Evolutionary conservation across 2,329 filamentous ascomycete genomes (phyloP).

Genomic region (Akanthomyces lecanii): DNA sequence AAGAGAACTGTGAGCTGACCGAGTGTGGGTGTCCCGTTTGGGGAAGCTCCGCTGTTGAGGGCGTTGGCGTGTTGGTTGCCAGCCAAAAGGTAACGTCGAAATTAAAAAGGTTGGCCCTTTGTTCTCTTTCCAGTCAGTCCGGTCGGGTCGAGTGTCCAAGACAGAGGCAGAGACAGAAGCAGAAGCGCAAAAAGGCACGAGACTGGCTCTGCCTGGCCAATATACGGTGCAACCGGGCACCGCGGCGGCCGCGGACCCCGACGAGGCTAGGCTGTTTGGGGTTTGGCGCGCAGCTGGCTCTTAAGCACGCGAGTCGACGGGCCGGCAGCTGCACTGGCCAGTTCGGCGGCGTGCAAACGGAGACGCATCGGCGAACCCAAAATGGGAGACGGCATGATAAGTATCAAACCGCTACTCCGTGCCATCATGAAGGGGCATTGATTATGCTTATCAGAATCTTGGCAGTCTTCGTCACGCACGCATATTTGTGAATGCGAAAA

Average conservation of each 20-base stretch:
- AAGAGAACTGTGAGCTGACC: not conserved
- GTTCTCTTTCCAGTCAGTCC: not conserved
- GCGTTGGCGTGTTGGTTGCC: not conserved
- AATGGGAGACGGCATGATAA: not conserved
- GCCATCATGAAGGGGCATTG: too few species aligned
- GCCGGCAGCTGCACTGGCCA: not conserved
- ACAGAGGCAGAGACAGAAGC: not conserved
- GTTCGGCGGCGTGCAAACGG: not conserved
- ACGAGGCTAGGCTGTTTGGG: not conserved
- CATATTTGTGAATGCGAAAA: too few species aligned
- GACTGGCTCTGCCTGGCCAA: constrained; percentile 3
- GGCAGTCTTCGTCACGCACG: too few species aligned
- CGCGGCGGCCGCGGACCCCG: constrained; percentile 15
- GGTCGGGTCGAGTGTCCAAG: not conserved
- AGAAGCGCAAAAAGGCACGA: not conserved
- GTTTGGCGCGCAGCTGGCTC: not conserved
- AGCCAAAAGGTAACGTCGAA: not conserved
- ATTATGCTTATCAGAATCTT: too few species aligned
- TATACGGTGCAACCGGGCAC: constrained; percentile 12
- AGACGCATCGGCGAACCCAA: not conserved
- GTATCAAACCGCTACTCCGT: not conserved
- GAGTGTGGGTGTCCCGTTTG: not conserved
- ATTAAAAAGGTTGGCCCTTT: not conserved
- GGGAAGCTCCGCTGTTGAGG: not conserved
- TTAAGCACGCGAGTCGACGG: too few species aligned